A percentile compares a stretch with the other conserved stretches of the same genome.
Conservation (phyloP, 306 rosid species). For the Mimosa pudica region DNA sequence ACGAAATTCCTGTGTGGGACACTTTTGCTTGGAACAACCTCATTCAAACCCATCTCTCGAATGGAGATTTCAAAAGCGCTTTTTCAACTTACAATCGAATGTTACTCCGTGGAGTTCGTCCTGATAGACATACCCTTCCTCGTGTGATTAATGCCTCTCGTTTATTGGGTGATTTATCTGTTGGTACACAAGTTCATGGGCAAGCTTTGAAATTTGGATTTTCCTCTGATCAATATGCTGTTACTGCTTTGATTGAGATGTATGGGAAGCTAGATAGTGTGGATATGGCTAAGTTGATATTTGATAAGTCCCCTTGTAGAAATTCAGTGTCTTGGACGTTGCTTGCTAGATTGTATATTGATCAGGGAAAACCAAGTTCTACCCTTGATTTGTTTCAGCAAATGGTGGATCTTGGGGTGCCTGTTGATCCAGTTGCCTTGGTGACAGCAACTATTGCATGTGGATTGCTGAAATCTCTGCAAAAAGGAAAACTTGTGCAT, state of each 20-base stretch:
- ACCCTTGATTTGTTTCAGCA: conserved; percentile 50
- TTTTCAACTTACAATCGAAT: conserved; percentile 53
- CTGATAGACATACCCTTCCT: conserved; percentile 67
- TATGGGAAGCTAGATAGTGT: conserved; percentile 54
- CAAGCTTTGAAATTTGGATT: conserved; percentile 62
- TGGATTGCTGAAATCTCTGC: conserved; percentile 46
- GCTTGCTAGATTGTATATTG: conserved; percentile 54
- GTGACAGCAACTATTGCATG: conserved; percentile 57
- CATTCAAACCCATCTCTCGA: conserved; percentile 57
- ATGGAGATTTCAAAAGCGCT: conserved; percentile 37
- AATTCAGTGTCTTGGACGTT: conserved; percentile 68
- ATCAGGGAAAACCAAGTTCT: conserved; percentile 45
- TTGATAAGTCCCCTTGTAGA: conserved; percentile 43
- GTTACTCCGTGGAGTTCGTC: conserved; percentile 58
- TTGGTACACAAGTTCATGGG: conserved; percentile 64
- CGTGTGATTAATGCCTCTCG: conserved; percentile 62
- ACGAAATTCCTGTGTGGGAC: conserved; percentile 57
- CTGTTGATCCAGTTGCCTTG: conserved; percentile 57
- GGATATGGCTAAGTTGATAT: conserved; percentile 49
- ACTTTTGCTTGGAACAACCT: conserved; percentile 74
- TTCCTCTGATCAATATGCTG: conserved; percentile 47
- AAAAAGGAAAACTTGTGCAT: conserved; percentile 51
- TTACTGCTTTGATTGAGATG: conserved; percentile 59
- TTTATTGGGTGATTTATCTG: conserved; percentile 38
- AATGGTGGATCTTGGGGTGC: conserved; percentile 47